Evolutionary conservation across 2,329 filamentous ascomycete species (phyloP).

Genomic region (Trichoderma sp.): DNA sequence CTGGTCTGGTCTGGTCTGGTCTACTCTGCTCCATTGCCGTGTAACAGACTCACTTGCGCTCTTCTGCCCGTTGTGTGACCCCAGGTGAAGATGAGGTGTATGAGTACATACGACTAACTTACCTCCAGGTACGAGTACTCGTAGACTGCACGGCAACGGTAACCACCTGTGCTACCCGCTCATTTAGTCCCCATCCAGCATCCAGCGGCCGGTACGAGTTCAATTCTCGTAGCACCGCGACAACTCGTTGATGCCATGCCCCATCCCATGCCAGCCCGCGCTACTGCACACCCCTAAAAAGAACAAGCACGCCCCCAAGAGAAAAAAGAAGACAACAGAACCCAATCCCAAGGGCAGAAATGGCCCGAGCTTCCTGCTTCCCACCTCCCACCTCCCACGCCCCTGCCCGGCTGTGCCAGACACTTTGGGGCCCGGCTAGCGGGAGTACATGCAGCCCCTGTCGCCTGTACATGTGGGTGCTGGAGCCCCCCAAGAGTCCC

Average conservation of each 20-base stretch:
- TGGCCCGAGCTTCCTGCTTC: neutral
- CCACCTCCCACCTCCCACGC: neutral
- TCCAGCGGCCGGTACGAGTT: neutral
- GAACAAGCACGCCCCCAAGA: neutral
- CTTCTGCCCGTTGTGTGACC: neutral
- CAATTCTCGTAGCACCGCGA: neutral
- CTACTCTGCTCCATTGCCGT: neutral
- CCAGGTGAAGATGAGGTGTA: neutral
- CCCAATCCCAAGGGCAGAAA: neutral
- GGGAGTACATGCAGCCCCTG: constrained; percentile 9
- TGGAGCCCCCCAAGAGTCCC: neutral
- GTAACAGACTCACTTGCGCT: neutral
- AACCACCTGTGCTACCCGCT: neutral
- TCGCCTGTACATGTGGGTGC: constrained; percentile 7
- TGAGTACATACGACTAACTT: too few species aligned
- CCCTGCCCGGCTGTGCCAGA: constrained; percentile 4
- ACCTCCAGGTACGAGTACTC: too few species aligned
- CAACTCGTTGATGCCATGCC: neutral
- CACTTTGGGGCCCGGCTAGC: neutral
- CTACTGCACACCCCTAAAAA: neutral
- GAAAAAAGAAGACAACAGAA: neutral
- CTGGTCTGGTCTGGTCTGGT: neutral
- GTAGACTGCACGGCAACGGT: too few species aligned
- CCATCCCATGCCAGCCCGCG: neutral
- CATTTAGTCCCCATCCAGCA: neutral